phyloP scores from a whole-genome alignment of 106 monocot genomes.

The Alisma plantagoaquatica region DNA sequence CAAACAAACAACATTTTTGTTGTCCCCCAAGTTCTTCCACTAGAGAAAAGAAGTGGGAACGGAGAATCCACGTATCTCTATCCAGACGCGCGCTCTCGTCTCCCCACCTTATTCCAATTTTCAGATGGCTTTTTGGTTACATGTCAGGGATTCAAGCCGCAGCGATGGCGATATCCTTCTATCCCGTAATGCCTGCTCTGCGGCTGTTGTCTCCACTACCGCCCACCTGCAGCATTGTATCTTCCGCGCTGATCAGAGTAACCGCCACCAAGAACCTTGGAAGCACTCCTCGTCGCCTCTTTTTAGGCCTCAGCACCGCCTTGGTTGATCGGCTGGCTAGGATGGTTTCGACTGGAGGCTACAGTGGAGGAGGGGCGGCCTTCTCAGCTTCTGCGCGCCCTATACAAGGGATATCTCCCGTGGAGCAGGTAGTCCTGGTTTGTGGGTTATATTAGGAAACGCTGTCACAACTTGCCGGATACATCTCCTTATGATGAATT shows the following conservation, averaged over 20 bases:
- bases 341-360: constrained; percentile 41
- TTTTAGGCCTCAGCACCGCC: constrained; percentile 52
- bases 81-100: too few species aligned
- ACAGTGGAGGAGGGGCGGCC: constrained; percentile 7
- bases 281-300: constrained; percentile 42
- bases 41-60: too few species aligned
- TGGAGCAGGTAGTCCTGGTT: constrained; percentile 52
- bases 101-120: too few species aligned
- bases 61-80: too few species aligned
- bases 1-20: too few species aligned
- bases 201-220: not conserved
- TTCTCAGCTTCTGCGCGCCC: constrained; percentile 49
- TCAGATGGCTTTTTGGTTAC: too few species aligned
- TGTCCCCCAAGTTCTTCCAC: too few species aligned
- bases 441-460: not conserved
- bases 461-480: not conserved
- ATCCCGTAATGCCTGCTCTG: too few species aligned
- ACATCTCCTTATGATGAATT: not conserved
- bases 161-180: too few species aligned
- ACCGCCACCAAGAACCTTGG: too few species aligned
- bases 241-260: not conserved
- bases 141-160: too few species aligned
- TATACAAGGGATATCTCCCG: constrained; percentile 43
- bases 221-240: not conserved
- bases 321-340: constrained; percentile 20